Conservation (phyloP, 805 yeast genomes). For the Kuraishia hungarica region DNA sequence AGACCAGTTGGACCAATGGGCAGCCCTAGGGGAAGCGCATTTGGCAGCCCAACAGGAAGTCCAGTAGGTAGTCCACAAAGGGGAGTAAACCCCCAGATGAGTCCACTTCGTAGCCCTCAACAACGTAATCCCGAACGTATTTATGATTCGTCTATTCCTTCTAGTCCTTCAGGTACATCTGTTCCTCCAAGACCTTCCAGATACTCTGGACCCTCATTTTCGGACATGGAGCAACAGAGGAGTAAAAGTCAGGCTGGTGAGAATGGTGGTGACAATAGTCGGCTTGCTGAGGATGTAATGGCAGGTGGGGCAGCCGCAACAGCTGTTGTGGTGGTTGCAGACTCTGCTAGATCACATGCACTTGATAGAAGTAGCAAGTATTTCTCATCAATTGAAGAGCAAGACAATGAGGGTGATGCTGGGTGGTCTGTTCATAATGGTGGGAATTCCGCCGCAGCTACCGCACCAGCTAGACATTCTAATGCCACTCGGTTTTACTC, state of each 20-base stretch:
- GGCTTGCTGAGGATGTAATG: too few relatives aligned
- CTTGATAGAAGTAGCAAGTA: slow-evolving; percentile 4
- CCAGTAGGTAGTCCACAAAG: background rate
- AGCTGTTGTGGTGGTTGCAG: background rate
- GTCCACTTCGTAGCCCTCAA: background rate
- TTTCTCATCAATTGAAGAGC: slow-evolving; percentile 4
- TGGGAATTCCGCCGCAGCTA: too few relatives aligned
- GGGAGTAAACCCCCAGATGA: background rate
- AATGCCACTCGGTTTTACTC: background rate
- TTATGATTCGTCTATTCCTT: too few relatives aligned
- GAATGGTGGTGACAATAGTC: background rate
- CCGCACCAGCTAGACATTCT: slow-evolving; percentile 8
- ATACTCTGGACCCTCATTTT: background rate
- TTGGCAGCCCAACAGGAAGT: background rate
- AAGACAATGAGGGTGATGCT: background rate
- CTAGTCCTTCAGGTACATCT: background rate
- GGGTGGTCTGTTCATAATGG: background rate
- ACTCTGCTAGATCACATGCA: slow-evolving; percentile 6
- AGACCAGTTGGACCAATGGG: too few relatives aligned
- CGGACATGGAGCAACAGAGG: background rate
- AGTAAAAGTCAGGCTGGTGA: background rate
- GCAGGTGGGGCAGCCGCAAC: too few relatives aligned
- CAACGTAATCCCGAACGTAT: background rate
- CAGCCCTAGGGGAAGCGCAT: background rate
- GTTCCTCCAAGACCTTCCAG: background rate